Evolutionary conservation across 495 filamentous ascomycete genomes (phyloP), one percentile per base, ranked within the genome.

Genomic region (Antarctomyces pellizariae): DNA sequence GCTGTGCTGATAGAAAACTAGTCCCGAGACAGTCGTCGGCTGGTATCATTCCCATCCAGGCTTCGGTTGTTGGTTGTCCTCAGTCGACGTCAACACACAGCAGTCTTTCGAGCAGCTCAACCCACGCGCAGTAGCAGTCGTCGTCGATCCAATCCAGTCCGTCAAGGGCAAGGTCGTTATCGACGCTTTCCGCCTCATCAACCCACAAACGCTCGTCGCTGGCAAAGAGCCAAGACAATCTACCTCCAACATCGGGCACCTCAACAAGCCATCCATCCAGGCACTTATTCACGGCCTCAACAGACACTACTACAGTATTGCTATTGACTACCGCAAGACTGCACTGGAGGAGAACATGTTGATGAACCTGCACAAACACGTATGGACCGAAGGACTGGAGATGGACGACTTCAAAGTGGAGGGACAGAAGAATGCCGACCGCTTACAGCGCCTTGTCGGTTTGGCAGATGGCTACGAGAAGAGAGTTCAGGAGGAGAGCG

Each of bases 31-130:
- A 0, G 86, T 97, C 34, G 86, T 97, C 18, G 86, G 86, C 44
- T 97, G 86, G 86, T 97, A 97, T 56, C 86, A 97, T 53, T 95
- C 86, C 16, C 86, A 97, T 62, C 86, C 86, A 28, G 86, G 86
- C 27, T 97, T 97, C 48, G 86, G 86, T 37, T 97, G 86, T 61
- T 97, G 86, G 86, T 67, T 97, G 10, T 95, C 86, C 4, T 84
- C 76, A 14, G 86, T 97, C 40, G 86, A 97, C 63, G 93, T 97
- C 62, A 95, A 95, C 52, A 97, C 86, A 20, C 86, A 97, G 48
- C 86, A 97, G 54, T 91, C 82, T 17, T 97, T 97, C 57, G 86
- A 97, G 50, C 89, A 93, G 48, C 68, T 95, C 24, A 93, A 76
- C 0, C 78, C 89, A 21, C 76, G 86, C 44, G 80, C 86, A 26